These are phyloP conservation scores for Globisporangium barbulae DNA, from an alignment of 352 stramenopile genomes.

Conservation along the genomic window DNA sequence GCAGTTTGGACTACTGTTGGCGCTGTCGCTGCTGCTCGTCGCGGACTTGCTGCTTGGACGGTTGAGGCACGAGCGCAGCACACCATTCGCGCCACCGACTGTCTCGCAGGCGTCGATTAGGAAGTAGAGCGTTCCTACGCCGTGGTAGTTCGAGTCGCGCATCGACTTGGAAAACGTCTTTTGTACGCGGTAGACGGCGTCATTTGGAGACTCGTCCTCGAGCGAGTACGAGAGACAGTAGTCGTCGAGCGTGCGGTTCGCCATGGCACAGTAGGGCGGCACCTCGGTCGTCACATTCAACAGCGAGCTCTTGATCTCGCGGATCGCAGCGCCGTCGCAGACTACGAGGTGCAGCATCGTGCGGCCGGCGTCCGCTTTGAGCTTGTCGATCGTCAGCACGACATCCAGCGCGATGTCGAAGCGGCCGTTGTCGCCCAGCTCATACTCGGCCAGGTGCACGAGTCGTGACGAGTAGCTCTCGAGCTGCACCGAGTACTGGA, in stretches of 20 bases:
- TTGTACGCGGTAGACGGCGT: slow-evolving; percentile 36
- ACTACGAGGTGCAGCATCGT: slow-evolving; percentile 49
- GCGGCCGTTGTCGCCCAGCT: slow-evolving; percentile 29
- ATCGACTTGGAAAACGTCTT: slow-evolving; percentile 21
- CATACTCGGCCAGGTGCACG: slow-evolving; percentile 35
- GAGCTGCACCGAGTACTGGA: slow-evolving; percentile 24
- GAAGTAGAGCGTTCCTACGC: slow-evolving; percentile 30
- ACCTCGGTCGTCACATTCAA: slow-evolving; percentile 12
- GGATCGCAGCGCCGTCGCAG: slow-evolving; percentile 27
- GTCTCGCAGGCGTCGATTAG: slow-evolving; percentile 60
- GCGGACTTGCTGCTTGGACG: slow-evolving; percentile 14
- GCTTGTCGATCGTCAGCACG: slow-evolving; percentile 27
- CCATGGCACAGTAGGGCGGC: slow-evolving; percentile 44
- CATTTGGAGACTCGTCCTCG: slow-evolving; percentile 28
- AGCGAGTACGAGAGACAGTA: slow-evolving; percentile 50
- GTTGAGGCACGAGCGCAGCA: slow-evolving; percentile 48
- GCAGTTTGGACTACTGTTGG: slow-evolving; percentile 20
- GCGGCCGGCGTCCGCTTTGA: slow-evolving; percentile 26
- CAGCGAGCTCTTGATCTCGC: slow-evolving; percentile 14
- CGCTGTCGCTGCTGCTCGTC: not conserved
- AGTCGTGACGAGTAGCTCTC: slow-evolving; percentile 23
- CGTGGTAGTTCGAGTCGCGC: slow-evolving; percentile 4
- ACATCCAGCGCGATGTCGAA: slow-evolving; percentile 47
- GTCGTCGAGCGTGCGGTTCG: slow-evolving; percentile 44
- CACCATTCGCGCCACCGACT: slow-evolving; percentile 32